Evolutionary conservation across 495 filamentous ascomycete species (phyloP), one percentile per base, ranked within the genome.

Genomic region (Lepraria neglecta): DNA sequence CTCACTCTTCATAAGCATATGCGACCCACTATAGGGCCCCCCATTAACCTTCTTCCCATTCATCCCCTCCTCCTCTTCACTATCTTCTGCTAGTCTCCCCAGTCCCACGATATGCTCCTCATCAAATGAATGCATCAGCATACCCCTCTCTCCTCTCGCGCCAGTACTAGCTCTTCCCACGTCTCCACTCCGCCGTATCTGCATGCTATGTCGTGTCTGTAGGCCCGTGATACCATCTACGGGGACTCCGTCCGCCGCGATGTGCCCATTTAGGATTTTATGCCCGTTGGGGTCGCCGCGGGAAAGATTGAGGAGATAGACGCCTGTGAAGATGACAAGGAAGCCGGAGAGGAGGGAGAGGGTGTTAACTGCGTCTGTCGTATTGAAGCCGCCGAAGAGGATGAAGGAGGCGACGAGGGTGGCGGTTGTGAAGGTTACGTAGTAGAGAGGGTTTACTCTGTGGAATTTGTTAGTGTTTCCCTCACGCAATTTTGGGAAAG

Each of bases 381-480:
- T 98, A 71, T 97, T 97, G 82, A 98, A 98, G 52, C 94, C 94
- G 62, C 84, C 84, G 80, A 97, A 98, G 43, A 98, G 89, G 71
- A 97, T 96, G 77, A 97, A 97, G 19, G 91, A 96, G 45, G 94
- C 94, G 73, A 87, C 86, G 54, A 98, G 82, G 17, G 94, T 98
- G 38, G 87, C 89, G 6, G 94, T 97, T 6, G 94, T 98, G 74
- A 98, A 98, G n/a, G 92, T 97, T 55, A 98, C 94, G 73, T 98
- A 98, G 79, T 98, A 98, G 40, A 98, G 83, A 1, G 94, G 94
- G 71, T 97, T 98, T 42, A 98, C 94, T 66, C 94, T 98, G 66
- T 17, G 35, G n/a, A 5, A 52, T 0, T 46, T n/a, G 62, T 80
- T 67, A 79, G 73, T 56, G n/a, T 27, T 6, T 30, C 19, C 35